Evolutionary conservation across 306 rosid genomes (phyloP).

Genomic region (Gynostemma pentaphyllum): DNA sequence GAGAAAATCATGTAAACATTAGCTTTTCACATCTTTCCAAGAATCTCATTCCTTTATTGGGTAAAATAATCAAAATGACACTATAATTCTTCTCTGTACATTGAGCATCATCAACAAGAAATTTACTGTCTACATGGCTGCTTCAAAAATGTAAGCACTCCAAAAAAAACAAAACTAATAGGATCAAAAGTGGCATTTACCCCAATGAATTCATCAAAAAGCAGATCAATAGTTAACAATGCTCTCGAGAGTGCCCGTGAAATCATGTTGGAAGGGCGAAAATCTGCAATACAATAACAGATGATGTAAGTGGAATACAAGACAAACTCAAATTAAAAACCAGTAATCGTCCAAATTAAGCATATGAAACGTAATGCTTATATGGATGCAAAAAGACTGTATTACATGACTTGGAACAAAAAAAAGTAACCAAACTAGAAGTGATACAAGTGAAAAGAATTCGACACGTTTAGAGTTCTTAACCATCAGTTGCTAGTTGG

Average conservation of each 20-base stretch:
- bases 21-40: no score
- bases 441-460: no score
- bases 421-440: no score
- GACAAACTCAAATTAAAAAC: neutral
- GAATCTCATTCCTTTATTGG: neutral
- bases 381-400: no score
- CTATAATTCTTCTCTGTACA: neutral
- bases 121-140: neutral
- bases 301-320: neutral
- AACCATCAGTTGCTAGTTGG: no score
- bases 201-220: neutral
- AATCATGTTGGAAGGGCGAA: neutral
- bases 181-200: neutral
- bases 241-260: neutral
- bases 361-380: no score
- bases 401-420: no score
- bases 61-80: neutral
- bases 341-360: no score
- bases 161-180: neutral
- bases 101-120: neutral
- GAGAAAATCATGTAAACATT: no score
- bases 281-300: neutral
- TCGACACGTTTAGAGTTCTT: no score
- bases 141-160: constrained; percentile 9
- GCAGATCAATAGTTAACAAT: neutral